These are phyloP conservation scores for Colletotrichum gigasporum DNA, from an alignment of 2,329 filamentous ascomycete genomes.

Conservation along the genomic window DNA sequence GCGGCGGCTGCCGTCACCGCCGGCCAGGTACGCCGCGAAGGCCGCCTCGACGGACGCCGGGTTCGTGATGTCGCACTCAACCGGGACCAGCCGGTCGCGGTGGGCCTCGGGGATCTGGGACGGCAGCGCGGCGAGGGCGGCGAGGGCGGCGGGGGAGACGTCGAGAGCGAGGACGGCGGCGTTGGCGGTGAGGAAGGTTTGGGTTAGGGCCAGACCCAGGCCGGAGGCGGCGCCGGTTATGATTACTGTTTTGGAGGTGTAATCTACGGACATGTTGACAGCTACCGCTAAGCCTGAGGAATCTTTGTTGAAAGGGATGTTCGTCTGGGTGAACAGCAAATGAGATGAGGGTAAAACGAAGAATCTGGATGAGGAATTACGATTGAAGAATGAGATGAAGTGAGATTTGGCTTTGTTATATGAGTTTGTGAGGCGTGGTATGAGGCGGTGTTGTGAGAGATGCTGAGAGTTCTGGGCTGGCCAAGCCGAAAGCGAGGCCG, in stretches of 20 bases:
- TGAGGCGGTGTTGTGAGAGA: too few species aligned
- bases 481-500: not conserved
- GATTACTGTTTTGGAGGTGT: conserved; percentile 23
- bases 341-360: accelerated
- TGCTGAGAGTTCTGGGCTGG: not conserved
- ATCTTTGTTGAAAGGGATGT: too few species aligned
- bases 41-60: not conserved
- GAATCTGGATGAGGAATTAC: too few species aligned
- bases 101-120: not conserved
- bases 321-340: not conserved
- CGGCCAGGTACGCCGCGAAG: not conserved
- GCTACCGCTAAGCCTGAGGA: too few species aligned
- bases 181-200: conserved; percentile 14
- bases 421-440: not conserved
- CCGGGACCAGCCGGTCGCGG: not conserved
- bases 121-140: not conserved
- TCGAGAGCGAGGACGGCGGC: conserved; percentile 13
- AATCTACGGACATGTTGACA: conserved; percentile 10
- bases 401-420: not conserved
- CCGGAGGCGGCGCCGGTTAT: conserved; percentile 18
- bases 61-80: not conserved
- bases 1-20: not conserved
- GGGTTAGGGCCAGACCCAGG: not conserved
- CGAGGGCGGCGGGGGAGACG: not conserved
- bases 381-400: not conserved